Base-by-base conservation (phyloP, 1,139 yeast species). In the Yamadazyma siamensis region DNA sequence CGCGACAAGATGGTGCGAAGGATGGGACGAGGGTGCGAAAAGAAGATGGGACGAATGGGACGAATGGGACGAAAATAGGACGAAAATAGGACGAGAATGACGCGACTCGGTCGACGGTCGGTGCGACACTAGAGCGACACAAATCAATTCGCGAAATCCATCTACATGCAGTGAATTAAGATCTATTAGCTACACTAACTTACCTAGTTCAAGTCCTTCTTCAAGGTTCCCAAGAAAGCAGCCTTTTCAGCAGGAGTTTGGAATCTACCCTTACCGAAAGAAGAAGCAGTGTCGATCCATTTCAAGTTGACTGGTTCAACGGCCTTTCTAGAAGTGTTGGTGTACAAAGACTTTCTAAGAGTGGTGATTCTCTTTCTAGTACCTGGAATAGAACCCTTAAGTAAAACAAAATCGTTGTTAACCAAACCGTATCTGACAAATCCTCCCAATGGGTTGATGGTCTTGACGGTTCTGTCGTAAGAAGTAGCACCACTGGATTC, bases 211-310 rank as follows among this genome's bases (percentile, higher is more conserved):
- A 69, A 65, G 61, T 91, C 98, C 84, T 87, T 89, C 95, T 94
- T 94, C 71, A 91, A 84, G 63, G 98, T 89, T 80, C 99, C 99
- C 80, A 89, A 65, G 91, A 94, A 94, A 65, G 98, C 95, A 68
- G 81, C 89, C 89, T 94, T 94, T 82, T 94, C 99, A 72, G 96
- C 98, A 61, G 96, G 95, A 65, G 98, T 91, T 79, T 94, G 99
- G 98, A 94, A 94, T 82, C 98, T 91, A 80, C 99, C 99, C 88
- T 91, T 94, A 85, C 99, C 99, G 87, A 91, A 91, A 78, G 89
- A 89, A 63, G 98, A 91, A 65, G 98, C 96, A 61, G 99, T 91
- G 73, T 91, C 99, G 70, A 91, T 91, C 98, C 98, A 91, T 77
- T 91, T 91, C 75, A 91, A 85, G 81, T 76, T 79, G 56, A 89